Base-by-base conservation (phyloP, 495 filamentous ascomycete species). In the Trypethelium eluteriae region DNA sequence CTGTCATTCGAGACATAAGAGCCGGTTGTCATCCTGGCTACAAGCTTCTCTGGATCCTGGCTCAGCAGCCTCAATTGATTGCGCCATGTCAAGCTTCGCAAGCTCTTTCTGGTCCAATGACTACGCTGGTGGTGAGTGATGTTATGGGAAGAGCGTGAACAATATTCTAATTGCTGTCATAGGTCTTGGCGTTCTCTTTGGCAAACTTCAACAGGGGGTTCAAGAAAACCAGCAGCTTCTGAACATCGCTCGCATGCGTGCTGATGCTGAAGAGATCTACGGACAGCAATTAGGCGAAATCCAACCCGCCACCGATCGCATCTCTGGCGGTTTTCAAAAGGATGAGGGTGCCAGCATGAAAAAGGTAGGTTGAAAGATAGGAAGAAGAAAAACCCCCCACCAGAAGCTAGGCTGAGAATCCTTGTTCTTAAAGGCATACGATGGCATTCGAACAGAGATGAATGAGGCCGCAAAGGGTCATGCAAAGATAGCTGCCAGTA, bases 51-150 rank as follows among this genome's bases (percentile, higher is more conserved):
- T 25, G 1, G 53, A 34, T 35, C 32, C 10, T 32, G 7, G 11
- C 18, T n/a, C 9, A 47, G 35, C 35, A 39, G 16, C 38, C 38
- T 18, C 14, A 32, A 34, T 14, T 46, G 18, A 2, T 50, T 10
- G 70, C 68, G 81, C 66, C 73, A 93, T 93, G 91, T 88, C 89
- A 69, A 85, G 89, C 49, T 97, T 97, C 78, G 86, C 91, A 68
- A 91, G 93, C 79, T 95, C 92, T 5, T 96, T 97, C 78, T 97
- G 93, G 93, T 93, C 92, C 66, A 85, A 85, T 70, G 93, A 97
- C 80, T 96, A 96, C 78, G 90, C 92, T 70, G 88, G 88, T 77
- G 92, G 87, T 89, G 77, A 77, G 84, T 74, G 64, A 44, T 32
- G 44, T 53, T 49, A 62, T 44, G 34, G 62, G 59, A 56, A 9